phyloP scores from a whole-genome alignment of 2,329 filamentous ascomycete genomes.

The Aspergillus carbonarius region DNA sequence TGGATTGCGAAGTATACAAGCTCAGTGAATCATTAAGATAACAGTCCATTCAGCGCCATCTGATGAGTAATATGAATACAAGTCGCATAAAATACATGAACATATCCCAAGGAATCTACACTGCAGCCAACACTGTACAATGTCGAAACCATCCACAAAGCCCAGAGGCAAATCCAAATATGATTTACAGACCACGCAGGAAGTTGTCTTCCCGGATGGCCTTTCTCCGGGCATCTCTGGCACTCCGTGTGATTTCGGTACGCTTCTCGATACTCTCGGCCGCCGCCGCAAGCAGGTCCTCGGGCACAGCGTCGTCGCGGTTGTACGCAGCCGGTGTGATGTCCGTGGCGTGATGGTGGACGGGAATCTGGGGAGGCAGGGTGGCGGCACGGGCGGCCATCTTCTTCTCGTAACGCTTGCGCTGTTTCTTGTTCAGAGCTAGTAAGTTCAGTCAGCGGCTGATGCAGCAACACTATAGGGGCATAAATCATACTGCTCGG shows the following conservation, averaged over 20 bases:
- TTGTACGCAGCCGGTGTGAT: slow-evolving; percentile 43
- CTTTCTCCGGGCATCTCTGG: slow-evolving; percentile 46
- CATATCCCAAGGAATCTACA: slow-evolving; percentile 6
- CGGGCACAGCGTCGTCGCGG: slow-evolving; percentile 19
- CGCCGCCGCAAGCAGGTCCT: slow-evolving; percentile 33
- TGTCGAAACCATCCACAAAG: slow-evolving; percentile 7
- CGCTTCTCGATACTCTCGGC: slow-evolving; percentile 38
- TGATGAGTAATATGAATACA: slow-evolving; percentile 25
- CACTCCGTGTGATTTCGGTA: slow-evolving; percentile 45
- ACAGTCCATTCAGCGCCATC: slow-evolving; percentile 13
- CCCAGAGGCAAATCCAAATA: slow-evolving; percentile 2
- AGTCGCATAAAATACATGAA: slow-evolving; percentile 35
- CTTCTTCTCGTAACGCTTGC: slow-evolving; percentile 48
- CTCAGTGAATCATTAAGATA: too few relatives aligned
- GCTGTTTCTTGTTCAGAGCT: slow-evolving; percentile 50
- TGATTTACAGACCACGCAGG: slow-evolving; percentile 45
- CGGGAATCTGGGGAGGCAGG: slow-evolving; percentile 42
- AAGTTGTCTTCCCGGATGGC: slow-evolving; percentile 50
- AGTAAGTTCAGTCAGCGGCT: slow-evolving; percentile 17
- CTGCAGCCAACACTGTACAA: slow-evolving; percentile 16
- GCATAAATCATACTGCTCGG: slow-evolving; percentile 35
- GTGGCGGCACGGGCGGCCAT: slow-evolving; percentile 42
- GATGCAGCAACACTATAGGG: not conserved
- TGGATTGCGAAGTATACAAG: too few relatives aligned
- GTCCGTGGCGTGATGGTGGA: slow-evolving; percentile 48